These are phyloP conservation scores for Mycena galericulata DNA, from an alignment of 768 basidiomycete species.

Conservation along the genomic window DNA sequence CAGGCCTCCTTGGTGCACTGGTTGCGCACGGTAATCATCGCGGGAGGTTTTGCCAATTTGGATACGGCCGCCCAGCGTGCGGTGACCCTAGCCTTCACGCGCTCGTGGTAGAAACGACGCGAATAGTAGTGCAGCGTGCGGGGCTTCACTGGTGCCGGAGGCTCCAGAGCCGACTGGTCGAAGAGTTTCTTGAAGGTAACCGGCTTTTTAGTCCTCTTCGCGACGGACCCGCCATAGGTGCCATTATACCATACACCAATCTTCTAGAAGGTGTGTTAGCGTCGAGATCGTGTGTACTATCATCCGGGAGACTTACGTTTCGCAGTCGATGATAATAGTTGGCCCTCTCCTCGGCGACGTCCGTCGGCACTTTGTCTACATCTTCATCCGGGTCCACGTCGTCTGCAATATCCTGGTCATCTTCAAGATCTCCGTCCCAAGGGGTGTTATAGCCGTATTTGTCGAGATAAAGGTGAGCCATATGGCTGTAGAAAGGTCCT, in stretches of 20 bases:
- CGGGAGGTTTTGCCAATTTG: background rate
- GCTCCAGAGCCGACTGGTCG: background rate
- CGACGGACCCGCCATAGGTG: no score
- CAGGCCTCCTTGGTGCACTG: background rate
- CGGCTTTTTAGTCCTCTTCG: no score
- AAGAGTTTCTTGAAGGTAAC: conserved; percentile 3
- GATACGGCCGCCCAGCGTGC: background rate
- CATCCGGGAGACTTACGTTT: background rate
- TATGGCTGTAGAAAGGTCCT: background rate
- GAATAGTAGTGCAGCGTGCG: conserved; percentile 1
- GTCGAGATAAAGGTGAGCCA: background rate
- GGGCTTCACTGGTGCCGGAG: background rate
- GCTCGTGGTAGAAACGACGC: background rate
- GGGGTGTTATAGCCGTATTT: conserved; percentile 6
- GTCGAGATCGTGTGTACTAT: no score
- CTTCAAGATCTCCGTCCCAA: background rate
- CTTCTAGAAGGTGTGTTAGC: no score
- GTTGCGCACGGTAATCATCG: no score
- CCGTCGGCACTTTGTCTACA: background rate
- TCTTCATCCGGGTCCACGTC: conserved; percentile 14
- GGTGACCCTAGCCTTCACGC: background rate
- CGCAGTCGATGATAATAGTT: background rate
- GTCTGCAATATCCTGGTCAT: background rate
- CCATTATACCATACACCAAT: background rate
- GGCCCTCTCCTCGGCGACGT: background rate